Conservation (phyloP, 257 asterid species). For the Cynanchum wilfordii region DNA sequence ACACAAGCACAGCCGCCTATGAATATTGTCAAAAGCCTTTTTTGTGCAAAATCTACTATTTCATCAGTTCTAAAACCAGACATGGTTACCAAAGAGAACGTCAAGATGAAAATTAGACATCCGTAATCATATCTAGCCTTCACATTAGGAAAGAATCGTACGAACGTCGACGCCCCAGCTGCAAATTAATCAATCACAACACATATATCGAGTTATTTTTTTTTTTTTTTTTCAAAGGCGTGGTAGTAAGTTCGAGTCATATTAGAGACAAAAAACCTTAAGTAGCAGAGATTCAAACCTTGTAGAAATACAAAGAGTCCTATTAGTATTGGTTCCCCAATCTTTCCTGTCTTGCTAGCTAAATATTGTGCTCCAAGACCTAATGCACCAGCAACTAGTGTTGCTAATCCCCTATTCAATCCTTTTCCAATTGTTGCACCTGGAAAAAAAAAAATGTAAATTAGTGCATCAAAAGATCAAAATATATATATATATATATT, state of each 20-base stretch:
- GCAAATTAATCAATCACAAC: slow-evolving; percentile 15
- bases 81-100: slow-evolving; percentile 58
- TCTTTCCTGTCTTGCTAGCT: slow-evolving; percentile 47
- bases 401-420: slow-evolving; percentile 66
- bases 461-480: too few species aligned
- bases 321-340: slow-evolving; percentile 57
- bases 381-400: slow-evolving; percentile 57
- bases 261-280: neutral
- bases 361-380: slow-evolving; percentile 70
- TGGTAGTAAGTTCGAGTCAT: too few species aligned
- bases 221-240: neutral
- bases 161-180: slow-evolving; percentile 61
- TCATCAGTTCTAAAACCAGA: slow-evolving; percentile 55
- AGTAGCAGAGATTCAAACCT: slow-evolving; percentile 31
- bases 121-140: slow-evolving; percentile 87
- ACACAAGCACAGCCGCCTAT: slow-evolving; percentile 62
- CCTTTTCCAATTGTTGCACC: slow-evolving; percentile 85
- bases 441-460: slow-evolving; percentile 10
- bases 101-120: slow-evolving; percentile 57
- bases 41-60: slow-evolving; percentile 44
- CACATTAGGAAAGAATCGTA: slow-evolving; percentile 61
- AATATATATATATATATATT: too few species aligned
- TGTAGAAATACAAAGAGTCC: slow-evolving; percentile 63
- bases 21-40: slow-evolving; percentile 50
- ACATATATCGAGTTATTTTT: neutral